Evolutionary conservation across 768 basidiomycete species (phyloP), one percentile per base, ranked within the genome.

Genomic region (Clavulina sp.): DNA sequence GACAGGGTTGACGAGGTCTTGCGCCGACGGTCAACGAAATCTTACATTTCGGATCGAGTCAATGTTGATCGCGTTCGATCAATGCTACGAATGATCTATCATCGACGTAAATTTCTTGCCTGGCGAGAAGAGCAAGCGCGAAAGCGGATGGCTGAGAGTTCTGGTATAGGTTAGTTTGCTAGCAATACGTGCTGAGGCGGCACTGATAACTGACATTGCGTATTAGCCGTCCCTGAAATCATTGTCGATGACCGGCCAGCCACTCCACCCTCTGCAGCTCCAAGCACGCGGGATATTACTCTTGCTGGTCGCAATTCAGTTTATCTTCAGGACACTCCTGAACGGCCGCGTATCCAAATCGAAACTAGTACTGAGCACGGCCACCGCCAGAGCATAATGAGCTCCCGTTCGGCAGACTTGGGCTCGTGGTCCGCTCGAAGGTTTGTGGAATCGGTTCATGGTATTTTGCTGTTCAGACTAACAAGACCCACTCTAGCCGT

Each of bases 11-110:
- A 86, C 54, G 91, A 95, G 53, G 72, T 89, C 1, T 76, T 88
- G 9, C 69, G 71, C 19, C 69, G 89, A 50, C 79, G 80, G 9
- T 80, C 80, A 56, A 85, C 75, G 30, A 86, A 79, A 60, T 78
- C 79, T 56, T 69, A 85, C 9, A 86, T 96, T 5, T 78, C 76
- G 0, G 86, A 87, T 59, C 71, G 86, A 5, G 82, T 92, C 36
- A 84, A 86, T 60, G 65, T 92, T 41, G 91, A 93, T 64, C 76
- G 80, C 48, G 84, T 92, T 9, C 74, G 78, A 38, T 88, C 86
- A 0, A 63, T 89, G 47, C 66, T 95, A n/a, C 72, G 73, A 52
- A 82, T 80, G 51, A 81, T 88, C 41, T 75, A 78, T 4, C 74
- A 73, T 56, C 78, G 87, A 4, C 73, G 81, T 36, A 71, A 76